phyloP scores from a whole-genome alignment of 352 stramenopile species.

The Globisporangium spiculum region DNA sequence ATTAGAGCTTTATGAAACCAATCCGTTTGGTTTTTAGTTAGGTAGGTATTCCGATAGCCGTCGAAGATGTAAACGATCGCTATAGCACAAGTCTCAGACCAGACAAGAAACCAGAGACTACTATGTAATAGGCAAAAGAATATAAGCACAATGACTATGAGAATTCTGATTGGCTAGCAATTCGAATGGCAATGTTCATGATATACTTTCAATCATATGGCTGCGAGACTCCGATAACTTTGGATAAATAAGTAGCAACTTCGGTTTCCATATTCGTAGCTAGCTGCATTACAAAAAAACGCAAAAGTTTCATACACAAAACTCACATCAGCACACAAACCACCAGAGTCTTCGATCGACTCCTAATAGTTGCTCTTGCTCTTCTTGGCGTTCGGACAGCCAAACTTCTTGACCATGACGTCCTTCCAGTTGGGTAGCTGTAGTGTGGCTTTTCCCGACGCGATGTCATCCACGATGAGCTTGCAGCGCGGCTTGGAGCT shows the following conservation, averaged over 20 bases:
- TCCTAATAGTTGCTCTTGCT: not conserved
- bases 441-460: slow-evolving; percentile 28
- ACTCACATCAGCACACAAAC: not conserved
- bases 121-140: not conserved
- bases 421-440: slow-evolving; percentile 26
- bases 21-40: not conserved
- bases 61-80: not conserved
- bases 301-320: not conserved
- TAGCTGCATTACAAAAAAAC: not conserved
- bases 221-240: not conserved
- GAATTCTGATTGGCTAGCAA: not conserved
- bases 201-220: too few species aligned
- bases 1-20: slow-evolving; percentile 1
- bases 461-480: slow-evolving; percentile 46
- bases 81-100: not conserved
- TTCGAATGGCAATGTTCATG: not conserved
- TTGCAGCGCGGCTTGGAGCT: slow-evolving; percentile 37
- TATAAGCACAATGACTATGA: not conserved
- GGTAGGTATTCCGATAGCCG: not conserved
- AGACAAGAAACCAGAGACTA: not conserved
- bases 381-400: slow-evolving; percentile 29
- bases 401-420: slow-evolving; percentile 39
- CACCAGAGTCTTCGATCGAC: not conserved
- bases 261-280: not conserved
- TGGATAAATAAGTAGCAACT: not conserved